Conservation (phyloP, 805 yeast species). For the Yamadazyma scolyti region DNA sequence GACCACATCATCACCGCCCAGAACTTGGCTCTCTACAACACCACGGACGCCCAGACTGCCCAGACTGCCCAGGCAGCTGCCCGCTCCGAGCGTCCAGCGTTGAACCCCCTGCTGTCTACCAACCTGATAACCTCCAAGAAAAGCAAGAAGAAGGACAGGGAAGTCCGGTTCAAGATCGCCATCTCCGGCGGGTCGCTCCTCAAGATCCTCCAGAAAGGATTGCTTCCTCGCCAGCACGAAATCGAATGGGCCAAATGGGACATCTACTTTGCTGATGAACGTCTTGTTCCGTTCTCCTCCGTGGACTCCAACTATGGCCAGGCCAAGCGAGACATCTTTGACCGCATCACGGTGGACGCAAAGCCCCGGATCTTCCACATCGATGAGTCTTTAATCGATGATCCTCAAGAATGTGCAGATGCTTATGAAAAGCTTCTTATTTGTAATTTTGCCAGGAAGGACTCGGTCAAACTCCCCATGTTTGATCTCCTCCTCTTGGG, state of each 20-base stretch:
- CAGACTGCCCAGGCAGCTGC: too few relatives aligned
- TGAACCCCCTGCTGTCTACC: too few relatives aligned
- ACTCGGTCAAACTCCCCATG: constrained; percentile 91
- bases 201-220: constrained; percentile 81
- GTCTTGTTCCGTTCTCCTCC: constrained; percentile 83
- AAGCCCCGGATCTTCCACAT: constrained; percentile 79
- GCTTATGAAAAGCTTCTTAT: constrained; percentile 82
- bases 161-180: constrained; percentile 82
- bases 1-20: constrained; percentile 91
- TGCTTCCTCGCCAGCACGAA: constrained; percentile 59
- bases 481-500: constrained; percentile 89
- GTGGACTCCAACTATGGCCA: constrained; percentile 87
- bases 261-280: constrained; percentile 92
- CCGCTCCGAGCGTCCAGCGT: too few relatives aligned
- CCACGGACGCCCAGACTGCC: too few relatives aligned
- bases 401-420: constrained; percentile 93
- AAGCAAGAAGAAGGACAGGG: constrained; percentile 49
- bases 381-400: constrained; percentile 68
- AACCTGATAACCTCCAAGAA: constrained; percentile 4
- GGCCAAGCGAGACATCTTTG: constrained; percentile 79
- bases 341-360: constrained; percentile 50
- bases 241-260: constrained; percentile 95
- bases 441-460: constrained; percentile 91
- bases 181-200: constrained; percentile 91
- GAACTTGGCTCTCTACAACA: constrained; percentile 59